Conservation (phyloP, 2,329 filamentous ascomycete species). For the Diaporthe citri region DNA sequence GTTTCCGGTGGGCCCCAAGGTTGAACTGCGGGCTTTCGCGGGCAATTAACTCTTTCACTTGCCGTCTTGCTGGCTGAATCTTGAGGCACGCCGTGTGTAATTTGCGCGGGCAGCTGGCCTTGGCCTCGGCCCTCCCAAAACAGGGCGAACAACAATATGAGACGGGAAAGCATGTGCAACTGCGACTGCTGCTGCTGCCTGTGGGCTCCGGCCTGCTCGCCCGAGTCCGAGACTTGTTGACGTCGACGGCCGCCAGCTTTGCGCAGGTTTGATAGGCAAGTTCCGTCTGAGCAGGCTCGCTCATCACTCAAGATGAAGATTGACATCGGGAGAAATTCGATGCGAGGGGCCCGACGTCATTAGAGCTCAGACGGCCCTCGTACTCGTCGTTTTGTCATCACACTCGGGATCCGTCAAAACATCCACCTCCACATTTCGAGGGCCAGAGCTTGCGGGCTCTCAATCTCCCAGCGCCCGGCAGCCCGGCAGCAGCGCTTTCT, state of each 20-base stretch:
- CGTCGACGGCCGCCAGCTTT: background rate
- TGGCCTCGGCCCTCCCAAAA: constrained; percentile 2
- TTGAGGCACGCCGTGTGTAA: constrained; percentile 4
- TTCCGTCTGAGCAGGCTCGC: background rate
- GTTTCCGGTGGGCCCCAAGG: constrained; percentile 29
- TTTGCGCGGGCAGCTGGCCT: background rate
- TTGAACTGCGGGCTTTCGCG: constrained; percentile 7
- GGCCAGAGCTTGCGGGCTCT: constrained; percentile 7
- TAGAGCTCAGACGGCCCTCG: background rate
- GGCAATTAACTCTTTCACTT: background rate
- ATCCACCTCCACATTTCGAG: constrained; percentile 4
- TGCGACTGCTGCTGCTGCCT: background rate
- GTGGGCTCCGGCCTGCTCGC: background rate
- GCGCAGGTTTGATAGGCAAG: constrained; percentile 11
- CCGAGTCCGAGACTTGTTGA: constrained; percentile 3
- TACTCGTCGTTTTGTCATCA: background rate
- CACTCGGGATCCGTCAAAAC: background rate
- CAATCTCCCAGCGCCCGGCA: constrained; percentile 2
- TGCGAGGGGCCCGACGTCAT: constrained; percentile 23
- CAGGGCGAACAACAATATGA: constrained; percentile 13
- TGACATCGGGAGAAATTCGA: constrained; percentile 29
- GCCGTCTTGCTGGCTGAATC: constrained; percentile 1
- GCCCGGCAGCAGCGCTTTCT: background rate
- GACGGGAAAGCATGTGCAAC: background rate
- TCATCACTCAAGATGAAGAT: constrained; percentile 28